phyloP scores from a whole-genome alignment of 73 alveolate genomes.

The Paramecium sonneborni region DNA sequence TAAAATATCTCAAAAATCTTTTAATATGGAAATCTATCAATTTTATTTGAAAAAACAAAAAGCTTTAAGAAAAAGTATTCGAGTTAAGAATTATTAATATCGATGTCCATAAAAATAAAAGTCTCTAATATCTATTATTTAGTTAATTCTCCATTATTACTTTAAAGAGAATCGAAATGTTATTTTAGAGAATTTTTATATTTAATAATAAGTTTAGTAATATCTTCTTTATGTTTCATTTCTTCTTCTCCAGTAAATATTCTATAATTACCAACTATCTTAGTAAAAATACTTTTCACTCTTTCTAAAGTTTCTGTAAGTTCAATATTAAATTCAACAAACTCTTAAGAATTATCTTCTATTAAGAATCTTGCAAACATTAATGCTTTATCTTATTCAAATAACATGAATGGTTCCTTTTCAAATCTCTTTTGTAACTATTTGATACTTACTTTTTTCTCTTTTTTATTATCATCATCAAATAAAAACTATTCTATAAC shows the following conservation, averaged over 20 bases:
- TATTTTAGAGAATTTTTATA: slow-evolving; percentile 13
- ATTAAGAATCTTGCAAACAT: slow-evolving; percentile 17
- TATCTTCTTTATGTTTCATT: slow-evolving; percentile 14
- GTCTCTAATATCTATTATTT: slow-evolving; percentile 15
- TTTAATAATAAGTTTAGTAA: not conserved
- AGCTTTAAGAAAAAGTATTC: slow-evolving; percentile 35
- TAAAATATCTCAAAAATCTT: slow-evolving; percentile 48
- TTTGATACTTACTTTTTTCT: not conserved
- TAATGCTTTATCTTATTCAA: slow-evolving; percentile 54
- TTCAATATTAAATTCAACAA: slow-evolving; percentile 47
- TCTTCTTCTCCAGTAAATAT: not conserved
- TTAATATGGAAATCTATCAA: slow-evolving; percentile 45
- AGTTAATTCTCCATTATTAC: slow-evolving; percentile 41
- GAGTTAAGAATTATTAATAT: not conserved
- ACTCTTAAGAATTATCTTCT: slow-evolving; percentile 33
- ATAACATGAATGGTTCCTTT: slow-evolving; percentile 22
- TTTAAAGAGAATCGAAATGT: slow-evolving; percentile 35
- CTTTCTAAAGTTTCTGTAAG: slow-evolving; percentile 27
- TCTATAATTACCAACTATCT: slow-evolving; percentile 24
- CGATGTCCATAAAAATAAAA: slow-evolving; percentile 53
- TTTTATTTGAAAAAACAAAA: slow-evolving; percentile 39
- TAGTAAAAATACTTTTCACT: slow-evolving; percentile 27
- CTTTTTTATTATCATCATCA: slow-evolving; percentile 44
- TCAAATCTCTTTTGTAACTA: slow-evolving; percentile 21
- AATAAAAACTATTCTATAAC: slow-evolving; percentile 23